Base-by-base conservation (phyloP, 768 basidiomycete species). In the Boletus reticuloceps region DNA sequence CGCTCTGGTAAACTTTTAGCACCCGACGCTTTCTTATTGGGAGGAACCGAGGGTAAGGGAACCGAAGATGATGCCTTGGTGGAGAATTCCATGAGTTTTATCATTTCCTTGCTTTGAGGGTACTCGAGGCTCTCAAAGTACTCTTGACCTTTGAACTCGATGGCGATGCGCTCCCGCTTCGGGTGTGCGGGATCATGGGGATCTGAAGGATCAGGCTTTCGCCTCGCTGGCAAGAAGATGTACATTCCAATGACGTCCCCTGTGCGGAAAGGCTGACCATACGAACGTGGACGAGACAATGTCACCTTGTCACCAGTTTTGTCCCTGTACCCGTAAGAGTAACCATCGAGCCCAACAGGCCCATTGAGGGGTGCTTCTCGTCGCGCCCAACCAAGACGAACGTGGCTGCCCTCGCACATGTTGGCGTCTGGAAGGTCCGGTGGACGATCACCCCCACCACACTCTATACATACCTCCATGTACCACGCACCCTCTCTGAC, bases 41-140 rank as follows among this genome's bases (percentile, higher is more conserved):
- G 72, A 19, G 75, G 74, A 4, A 77, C 71, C 2, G 86, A 82
- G 22, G 82, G 84, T 6, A 84, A 73, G 37, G 83, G 81, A 4
- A 78, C 74, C 5, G 82, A 78, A 53, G 74, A 78, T 7, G 78
- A 78, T 4, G 79, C 72, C 69, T 88, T 89, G 16, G 76, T 80
- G 43, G 82, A 80, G 66, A 82, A 85, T 59, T 94, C 92, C 80
- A 95, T 84, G 58, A 98, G 82, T 37, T 86, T 77, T 13, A 81
- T 77, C 97, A 98, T 98, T 74, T 99, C 97, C 69, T 95, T 97
- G 29, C 81, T 84, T 55, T 86, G 84, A 11, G 85, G 73, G 69
- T 97, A 98, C 69, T 98, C 96, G 57, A 91, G 77, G 56, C 86
- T 86, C 75, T 99, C 97, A 70, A 98, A 98, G 69, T 95, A 94